A percentile compares a stretch with the other conserved stretches of the same genome.
These are phyloP conservation scores for Xylariales sp. DNA, from an alignment of 2,329 filamentous ascomycete species.

Conservation along the genomic window DNA sequence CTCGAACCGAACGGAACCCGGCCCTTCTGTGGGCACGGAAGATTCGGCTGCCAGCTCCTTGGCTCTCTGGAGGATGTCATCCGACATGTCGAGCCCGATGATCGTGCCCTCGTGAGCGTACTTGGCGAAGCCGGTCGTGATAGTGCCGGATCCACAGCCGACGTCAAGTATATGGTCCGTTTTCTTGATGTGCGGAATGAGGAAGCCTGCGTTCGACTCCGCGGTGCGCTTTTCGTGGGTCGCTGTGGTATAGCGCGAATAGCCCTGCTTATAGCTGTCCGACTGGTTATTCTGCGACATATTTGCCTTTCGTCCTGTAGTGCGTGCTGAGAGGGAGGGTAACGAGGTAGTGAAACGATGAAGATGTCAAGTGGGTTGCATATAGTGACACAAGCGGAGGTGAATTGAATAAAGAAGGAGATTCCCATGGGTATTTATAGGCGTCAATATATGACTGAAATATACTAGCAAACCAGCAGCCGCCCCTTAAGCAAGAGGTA, in stretches of 20 bases:
- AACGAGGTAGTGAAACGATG: not conserved
- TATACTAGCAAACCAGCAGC: not conserved
- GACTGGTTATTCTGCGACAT: constrained; percentile 24
- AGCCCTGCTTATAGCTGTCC: constrained; percentile 52
- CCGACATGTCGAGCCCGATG: constrained; percentile 55
- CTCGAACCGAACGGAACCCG: constrained; percentile 47
- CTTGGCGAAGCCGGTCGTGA: constrained; percentile 57
- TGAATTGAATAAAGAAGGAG: not conserved
- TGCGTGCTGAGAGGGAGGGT: not conserved
- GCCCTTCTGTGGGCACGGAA: constrained; percentile 14
- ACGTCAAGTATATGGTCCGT: constrained; percentile 58
- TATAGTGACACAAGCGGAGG: not conserved
- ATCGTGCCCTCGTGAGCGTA: constrained; percentile 55
- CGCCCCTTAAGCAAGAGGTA: not conserved
- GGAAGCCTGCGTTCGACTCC: constrained; percentile 57
- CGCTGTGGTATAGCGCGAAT: constrained; percentile 53
- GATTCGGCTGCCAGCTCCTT: constrained; percentile 38
- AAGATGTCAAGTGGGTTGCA: not conserved
- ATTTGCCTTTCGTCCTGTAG: not conserved
- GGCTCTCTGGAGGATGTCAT: constrained; percentile 50
- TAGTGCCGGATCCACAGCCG: constrained; percentile 62
- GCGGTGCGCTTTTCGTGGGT: constrained; percentile 57
- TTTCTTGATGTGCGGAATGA: constrained; percentile 55
- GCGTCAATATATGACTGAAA: not conserved
- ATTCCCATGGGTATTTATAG: constrained; percentile 12